Conservation (phyloP, 495 filamentous ascomycete species). For the Apiosordaria backusii region DNA sequence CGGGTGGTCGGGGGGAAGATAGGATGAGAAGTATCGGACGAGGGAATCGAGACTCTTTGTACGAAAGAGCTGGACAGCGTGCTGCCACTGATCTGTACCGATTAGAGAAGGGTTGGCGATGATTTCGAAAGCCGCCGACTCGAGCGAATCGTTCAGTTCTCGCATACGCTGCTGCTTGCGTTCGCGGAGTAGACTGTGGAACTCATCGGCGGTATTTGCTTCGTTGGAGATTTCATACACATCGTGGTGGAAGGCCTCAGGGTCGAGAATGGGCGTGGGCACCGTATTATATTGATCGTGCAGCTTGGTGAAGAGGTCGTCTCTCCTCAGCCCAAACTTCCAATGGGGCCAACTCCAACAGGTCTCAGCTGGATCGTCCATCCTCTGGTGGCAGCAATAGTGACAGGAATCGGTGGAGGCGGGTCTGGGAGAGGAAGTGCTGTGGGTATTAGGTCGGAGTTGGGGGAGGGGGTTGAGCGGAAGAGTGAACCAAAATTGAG, state of each 20-base stretch:
- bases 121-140: conserved; percentile 50
- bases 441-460: conserved; percentile 16
- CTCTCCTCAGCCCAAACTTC: conserved; percentile 45
- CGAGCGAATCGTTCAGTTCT: conserved; percentile 46
- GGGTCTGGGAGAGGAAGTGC: conserved; percentile 5
- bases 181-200: conserved; percentile 42
- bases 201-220: conserved; percentile 41
- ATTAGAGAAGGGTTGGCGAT: conserved; percentile 49
- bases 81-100: conserved; percentile 49
- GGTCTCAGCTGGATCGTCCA: conserved; percentile 41
- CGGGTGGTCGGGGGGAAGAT: conserved; percentile 44
- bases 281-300: conserved; percentile 44
- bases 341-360: conserved; percentile 47
- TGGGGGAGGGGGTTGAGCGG: conserved; percentile 11
- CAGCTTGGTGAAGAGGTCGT: conserved; percentile 39
- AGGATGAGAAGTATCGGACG: conserved; percentile 48
- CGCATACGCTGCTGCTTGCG: conserved; percentile 46
- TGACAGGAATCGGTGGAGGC: neutral
- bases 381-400: conserved; percentile 25
- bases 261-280: conserved; percentile 35
- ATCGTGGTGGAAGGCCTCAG: conserved; percentile 42
- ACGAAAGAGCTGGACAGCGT: conserved; percentile 49
- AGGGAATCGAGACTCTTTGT: conserved; percentile 52
- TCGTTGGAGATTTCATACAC: conserved; percentile 45
- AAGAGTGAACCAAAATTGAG: conserved; percentile 29